phyloP scores from a whole-genome alignment of 2,329 filamentous ascomycete species.

The Cercospora janseana region DNA sequence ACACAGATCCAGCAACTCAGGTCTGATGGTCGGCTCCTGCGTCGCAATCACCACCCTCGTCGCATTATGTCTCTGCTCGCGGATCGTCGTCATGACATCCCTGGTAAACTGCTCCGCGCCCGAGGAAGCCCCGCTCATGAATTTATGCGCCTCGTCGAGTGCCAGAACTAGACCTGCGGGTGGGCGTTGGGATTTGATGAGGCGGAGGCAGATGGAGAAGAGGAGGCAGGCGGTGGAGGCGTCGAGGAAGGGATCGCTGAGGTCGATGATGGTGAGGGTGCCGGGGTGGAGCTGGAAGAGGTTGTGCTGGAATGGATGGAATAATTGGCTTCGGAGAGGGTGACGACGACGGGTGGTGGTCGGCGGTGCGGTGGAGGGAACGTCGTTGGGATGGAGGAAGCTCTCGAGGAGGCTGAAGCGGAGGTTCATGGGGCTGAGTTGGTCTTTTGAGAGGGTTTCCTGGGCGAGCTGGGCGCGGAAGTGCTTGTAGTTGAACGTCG shows the following conservation, averaged over 20 bases:
- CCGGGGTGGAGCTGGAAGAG: constrained; percentile 43
- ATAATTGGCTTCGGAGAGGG: background rate
- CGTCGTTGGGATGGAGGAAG: constrained; percentile 51
- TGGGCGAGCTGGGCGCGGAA: constrained; percentile 46
- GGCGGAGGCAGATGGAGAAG: constrained; percentile 67
- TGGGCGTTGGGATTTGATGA: constrained; percentile 53
- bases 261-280: constrained; percentile 64
- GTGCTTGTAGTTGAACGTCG: constrained; percentile 51
- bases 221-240: constrained; percentile 65
- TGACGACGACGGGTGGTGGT: background rate
- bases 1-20: constrained; percentile 67
- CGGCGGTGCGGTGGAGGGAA: background rate
- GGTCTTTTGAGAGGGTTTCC: constrained; percentile 47
- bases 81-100: constrained; percentile 60
- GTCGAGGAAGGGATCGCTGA: constrained; percentile 70
- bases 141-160: constrained; percentile 77
- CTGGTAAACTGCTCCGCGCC: constrained; percentile 61
- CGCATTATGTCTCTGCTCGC: constrained; percentile 68
- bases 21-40: constrained; percentile 72
- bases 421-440: constrained; percentile 57
- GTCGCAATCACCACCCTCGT: constrained; percentile 69
- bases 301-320: too few species aligned
- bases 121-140: constrained; percentile 44
- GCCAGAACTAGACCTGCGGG: constrained; percentile 59
- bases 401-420: constrained; percentile 63